phyloP scores from a whole-genome alignment of 1,284 basidiomycete species.

The Fomitiporia mediterranea region DNA sequence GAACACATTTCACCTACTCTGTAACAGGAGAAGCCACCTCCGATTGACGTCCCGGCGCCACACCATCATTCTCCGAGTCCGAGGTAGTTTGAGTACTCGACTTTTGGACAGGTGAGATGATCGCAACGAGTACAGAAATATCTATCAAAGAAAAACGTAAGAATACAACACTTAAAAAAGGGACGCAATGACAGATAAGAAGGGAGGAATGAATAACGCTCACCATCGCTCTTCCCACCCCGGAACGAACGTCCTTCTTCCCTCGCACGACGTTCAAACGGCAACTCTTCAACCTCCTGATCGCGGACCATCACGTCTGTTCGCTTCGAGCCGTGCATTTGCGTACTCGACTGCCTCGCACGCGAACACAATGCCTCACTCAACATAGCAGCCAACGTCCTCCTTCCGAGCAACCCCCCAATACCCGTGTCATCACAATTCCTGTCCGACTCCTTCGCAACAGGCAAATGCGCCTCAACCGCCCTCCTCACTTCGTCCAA shows the following conservation, averaged over 20 bases:
- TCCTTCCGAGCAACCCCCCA: conserved; percentile 39
- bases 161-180: neutral
- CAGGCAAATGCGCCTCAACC: conserved; percentile 3
- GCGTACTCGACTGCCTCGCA: conserved; percentile 55
- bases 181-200: neutral
- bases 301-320: neutral
- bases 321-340: conserved; percentile 25
- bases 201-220: conserved; percentile 26
- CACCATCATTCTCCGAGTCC: neutral
- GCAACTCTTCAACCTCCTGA: conserved; percentile 45
- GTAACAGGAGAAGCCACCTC: neutral
- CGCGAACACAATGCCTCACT: conserved; percentile 70
- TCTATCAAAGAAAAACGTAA: conserved; percentile 35
- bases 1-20: too few relatives aligned
- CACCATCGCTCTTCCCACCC: conserved; percentile 77
- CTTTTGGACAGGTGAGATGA: conserved; percentile 31
- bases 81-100: neutral
- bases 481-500: conserved; percentile 71
- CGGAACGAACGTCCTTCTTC: conserved; percentile 57
- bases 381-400: conserved; percentile 59
- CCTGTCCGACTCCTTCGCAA: conserved; percentile 8
- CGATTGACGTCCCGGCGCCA: neutral
- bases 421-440: conserved; percentile 13
- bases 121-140: conserved; percentile 49
- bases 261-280: conserved; percentile 62